Conservation (phyloP, 371 early-diverging fungal genomes). For the Batkoa obscura region DNA sequence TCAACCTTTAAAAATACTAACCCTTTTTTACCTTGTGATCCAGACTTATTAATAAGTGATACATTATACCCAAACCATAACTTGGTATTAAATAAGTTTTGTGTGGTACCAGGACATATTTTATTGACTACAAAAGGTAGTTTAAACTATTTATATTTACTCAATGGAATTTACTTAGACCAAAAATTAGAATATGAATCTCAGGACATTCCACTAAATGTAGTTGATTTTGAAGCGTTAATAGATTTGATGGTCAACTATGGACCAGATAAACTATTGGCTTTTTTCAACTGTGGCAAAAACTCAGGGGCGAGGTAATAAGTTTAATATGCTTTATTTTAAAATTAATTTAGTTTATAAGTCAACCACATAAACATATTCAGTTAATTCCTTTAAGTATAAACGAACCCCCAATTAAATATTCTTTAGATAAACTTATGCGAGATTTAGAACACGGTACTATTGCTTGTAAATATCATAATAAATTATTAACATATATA, state of each 20-base stretch:
- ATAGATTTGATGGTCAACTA: not conserved
- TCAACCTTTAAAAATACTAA: not conserved
- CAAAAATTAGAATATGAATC: not conserved
- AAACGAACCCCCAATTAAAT: not conserved
- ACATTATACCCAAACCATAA: not conserved
- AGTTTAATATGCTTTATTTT: not conserved
- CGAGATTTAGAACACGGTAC: not conserved
- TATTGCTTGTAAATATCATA: not conserved
- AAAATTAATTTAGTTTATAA: not conserved
- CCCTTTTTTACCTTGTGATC: conserved; percentile 4
- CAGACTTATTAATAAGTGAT: not conserved
- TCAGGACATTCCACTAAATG: not conserved
- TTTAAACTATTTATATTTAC: not conserved
- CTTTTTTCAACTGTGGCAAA: conserved; percentile 2
- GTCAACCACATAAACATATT: conserved; percentile 4
- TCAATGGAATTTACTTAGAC: not conserved
- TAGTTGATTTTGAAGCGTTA: not conserved
- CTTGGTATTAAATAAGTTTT: conserved; percentile 2
- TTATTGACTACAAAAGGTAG: conserved; percentile 4
- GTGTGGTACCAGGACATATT: conserved; percentile 1
- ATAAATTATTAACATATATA: not conserved
- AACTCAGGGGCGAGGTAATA: conserved; percentile 1
- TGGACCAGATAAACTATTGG: not conserved
- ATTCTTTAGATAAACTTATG: not conserved
- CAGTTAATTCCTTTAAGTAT: not conserved